A percentile compares a stretch with the other conserved stretches of the same genome.
Conservation (phyloP, 257 asterid genomes). For the Nicotiana obtusifolia region DNA sequence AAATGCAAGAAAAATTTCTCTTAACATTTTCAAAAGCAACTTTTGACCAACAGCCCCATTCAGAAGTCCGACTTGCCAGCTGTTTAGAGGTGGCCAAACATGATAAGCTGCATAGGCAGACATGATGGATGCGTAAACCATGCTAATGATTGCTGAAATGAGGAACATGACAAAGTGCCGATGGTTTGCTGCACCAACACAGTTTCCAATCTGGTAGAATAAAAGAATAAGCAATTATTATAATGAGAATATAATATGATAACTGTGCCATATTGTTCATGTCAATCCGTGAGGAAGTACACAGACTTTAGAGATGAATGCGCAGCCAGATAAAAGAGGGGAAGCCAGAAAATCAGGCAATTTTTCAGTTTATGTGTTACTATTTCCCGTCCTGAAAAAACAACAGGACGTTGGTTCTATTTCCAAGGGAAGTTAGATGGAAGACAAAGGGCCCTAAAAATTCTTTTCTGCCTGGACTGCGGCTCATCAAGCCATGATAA, state of each 20-base stretch:
- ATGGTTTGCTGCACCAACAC: constrained; percentile 88
- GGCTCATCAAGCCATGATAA: not conserved
- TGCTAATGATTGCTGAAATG: constrained; percentile 61
- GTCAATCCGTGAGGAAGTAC: not conserved
- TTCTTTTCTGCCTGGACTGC: not conserved
- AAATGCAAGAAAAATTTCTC: constrained; percentile 42
- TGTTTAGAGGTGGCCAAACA: constrained; percentile 48
- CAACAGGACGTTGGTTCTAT: not conserved
- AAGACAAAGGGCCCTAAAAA: not conserved
- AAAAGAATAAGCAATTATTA: not conserved
- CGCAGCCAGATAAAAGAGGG: not conserved
- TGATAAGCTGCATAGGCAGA: constrained; percentile 48
- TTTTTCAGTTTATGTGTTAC: not conserved
- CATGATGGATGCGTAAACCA: constrained; percentile 42
- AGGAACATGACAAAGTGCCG: constrained; percentile 70
- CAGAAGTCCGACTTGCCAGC: constrained; percentile 14
- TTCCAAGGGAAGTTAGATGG: not conserved
- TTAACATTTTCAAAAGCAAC: constrained; percentile 31
- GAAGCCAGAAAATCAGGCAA: constrained; percentile 10
- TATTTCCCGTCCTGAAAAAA: not conserved
- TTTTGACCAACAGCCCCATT: constrained; percentile 21
- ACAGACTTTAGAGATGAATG: not conserved
- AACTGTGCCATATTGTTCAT: not conserved
- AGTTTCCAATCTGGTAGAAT: constrained; percentile 75
- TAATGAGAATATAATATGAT: not conserved